Evolutionary conservation across 1,284 basidiomycete genomes (phyloP), one percentile per base, ranked within the genome.

Genomic region (Amylostereum areolatum): DNA sequence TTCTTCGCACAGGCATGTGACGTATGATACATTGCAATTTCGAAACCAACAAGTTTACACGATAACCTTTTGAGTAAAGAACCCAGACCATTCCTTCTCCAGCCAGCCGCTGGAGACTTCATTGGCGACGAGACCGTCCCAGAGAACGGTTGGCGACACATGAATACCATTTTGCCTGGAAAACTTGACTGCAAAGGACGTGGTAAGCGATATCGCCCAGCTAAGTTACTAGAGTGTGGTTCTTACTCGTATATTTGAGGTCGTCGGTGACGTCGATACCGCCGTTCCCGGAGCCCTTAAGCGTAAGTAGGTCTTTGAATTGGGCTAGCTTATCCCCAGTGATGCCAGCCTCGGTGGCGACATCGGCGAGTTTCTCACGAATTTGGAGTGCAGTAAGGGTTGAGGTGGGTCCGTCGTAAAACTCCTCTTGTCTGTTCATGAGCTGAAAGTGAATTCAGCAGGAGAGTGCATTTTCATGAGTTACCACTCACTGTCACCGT

Each of bases 161-260:
- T 97, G 94, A 47, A 97, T 83, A 4, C 89, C 77, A 57, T 97
- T 97, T 73, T 97, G 94, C 54, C 94, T 77, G 5, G 90, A 83
- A 63, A 89, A 85, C 69, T 96, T 96, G 71, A 93, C 84, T 87
- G 55, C 18, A 48, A 46, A 27, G 8, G n/a, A 10, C 18, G 18
- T 18, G 18, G 18, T 18, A 18, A 18, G 18, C 10, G 3, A n/a
- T 6, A 12, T 37, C 25, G 7, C 11, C 48, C 25, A 45, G 24
- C 10, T 47, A 30, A 43, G 39, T n/a, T 18, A 34, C 33, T 29
- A 34, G 33, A 31, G 11, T n/a, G 33, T 47, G 49, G 45, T 50
- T 70, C 78, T 55, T 61, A 85, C 87, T 77, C 32, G 82, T 89
- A 62, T 92, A 93, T 68, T 94, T 94, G 53, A 94, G 70, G 56